Percentiles rank a stretch among this genome's conserved stretches.
These are phyloP conservation scores for Cronartium ribicola DNA, from an alignment of 1,284 basidiomycete genomes.

Conservation along the genomic window DNA sequence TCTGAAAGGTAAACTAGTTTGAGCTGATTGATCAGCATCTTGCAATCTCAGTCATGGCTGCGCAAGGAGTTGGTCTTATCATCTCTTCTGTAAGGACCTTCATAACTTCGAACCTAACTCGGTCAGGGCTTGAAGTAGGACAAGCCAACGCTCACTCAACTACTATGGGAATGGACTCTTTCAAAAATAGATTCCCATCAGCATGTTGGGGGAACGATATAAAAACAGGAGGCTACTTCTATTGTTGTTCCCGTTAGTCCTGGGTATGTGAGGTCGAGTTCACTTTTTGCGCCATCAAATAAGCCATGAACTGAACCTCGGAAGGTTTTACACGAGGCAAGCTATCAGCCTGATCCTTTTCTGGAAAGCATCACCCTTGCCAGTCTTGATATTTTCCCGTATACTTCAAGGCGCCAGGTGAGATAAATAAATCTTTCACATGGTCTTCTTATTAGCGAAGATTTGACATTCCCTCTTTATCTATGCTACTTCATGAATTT, in stretches of 20 bases:
- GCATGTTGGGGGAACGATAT: conserved; percentile 21
- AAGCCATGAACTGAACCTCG: no score
- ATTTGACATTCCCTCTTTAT: background rate
- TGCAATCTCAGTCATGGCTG: conserved; percentile 24
- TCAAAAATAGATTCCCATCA: conserved; percentile 9
- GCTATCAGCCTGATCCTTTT: conserved; percentile 27
- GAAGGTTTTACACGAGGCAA: background rate
- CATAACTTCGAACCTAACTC: background rate
- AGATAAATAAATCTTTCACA: background rate
- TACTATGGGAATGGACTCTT: no score
- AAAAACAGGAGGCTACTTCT: conserved; percentile 22
- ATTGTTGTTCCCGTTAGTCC: background rate
- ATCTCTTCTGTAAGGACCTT: conserved; percentile 23
- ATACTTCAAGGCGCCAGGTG: conserved; percentile 31
- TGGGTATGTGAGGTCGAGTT: conserved; percentile 4
- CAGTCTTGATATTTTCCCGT: conserved; percentile 22
- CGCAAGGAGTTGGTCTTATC: conserved; percentile 23
- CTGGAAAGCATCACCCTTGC: conserved; percentile 16
- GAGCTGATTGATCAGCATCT: background rate
- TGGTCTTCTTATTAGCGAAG: background rate
- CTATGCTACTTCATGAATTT: background rate
- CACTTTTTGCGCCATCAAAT: background rate
- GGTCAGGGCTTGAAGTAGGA: background rate
- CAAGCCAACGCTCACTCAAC: background rate
- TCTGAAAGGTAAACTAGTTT: no score